These are phyloP conservation scores for Diatrype stigma DNA, from an alignment of 2,329 filamentous ascomycete genomes.

Conservation along the genomic window DNA sequence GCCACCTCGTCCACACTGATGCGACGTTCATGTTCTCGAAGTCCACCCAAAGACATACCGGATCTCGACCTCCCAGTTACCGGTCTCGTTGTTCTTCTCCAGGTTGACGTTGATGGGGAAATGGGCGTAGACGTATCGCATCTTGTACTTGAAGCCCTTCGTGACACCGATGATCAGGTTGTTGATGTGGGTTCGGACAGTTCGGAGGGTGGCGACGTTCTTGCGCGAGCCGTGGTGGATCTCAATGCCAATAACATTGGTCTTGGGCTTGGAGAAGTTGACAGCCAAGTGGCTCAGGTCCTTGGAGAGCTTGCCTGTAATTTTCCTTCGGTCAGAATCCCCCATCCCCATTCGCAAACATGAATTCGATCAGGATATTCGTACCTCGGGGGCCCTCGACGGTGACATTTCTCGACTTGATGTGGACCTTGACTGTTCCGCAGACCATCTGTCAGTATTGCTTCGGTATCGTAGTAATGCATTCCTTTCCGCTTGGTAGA, in stretches of 20 bases:
- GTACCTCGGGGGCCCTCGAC: slow-evolving; percentile 94
- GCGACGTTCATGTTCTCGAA: slow-evolving; percentile 1
- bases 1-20: background rate
- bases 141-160: slow-evolving; percentile 99
- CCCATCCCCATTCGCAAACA: slow-evolving; percentile 4
- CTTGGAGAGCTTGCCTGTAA: slow-evolving; percentile 86
- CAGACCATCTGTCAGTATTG: slow-evolving; percentile 33
- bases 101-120: slow-evolving; percentile 99
- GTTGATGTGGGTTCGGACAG: slow-evolving; percentile 96
- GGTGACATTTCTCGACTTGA: slow-evolving; percentile 94
- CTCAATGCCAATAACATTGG: slow-evolving; percentile 89
- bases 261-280: slow-evolving; percentile 85
- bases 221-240: slow-evolving; percentile 98
- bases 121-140: slow-evolving; percentile 99
- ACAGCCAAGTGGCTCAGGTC: slow-evolving; percentile 94
- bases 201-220: slow-evolving; percentile 95
- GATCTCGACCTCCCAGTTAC: slow-evolving; percentile 90
- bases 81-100: slow-evolving; percentile 91
- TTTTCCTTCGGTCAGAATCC: slow-evolving; percentile 28
- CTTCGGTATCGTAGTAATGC: background rate
- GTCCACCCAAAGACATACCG: slow-evolving; percentile 56
- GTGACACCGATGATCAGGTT: slow-evolving; percentile 98
- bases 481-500: background rate
- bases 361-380: slow-evolving; percentile 19
- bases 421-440: slow-evolving; percentile 84